phyloP scores from a whole-genome alignment of 1,139 yeast genomes.

The Yamadazyma buinensis region DNA sequence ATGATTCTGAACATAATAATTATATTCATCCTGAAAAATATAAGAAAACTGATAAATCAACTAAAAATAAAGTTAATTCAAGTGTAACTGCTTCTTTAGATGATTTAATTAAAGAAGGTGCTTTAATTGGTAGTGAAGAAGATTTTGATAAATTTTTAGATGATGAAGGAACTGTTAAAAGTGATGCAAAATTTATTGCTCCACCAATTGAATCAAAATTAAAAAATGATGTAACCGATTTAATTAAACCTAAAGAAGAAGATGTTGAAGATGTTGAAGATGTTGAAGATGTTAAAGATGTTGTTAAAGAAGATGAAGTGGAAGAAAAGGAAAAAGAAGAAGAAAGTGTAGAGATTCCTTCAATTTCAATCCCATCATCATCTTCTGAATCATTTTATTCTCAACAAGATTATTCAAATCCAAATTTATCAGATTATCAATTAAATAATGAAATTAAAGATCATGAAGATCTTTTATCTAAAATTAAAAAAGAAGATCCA shows the following conservation, averaged over 20 bases:
- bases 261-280: not conserved
- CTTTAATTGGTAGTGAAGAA: slow-evolving; percentile 54
- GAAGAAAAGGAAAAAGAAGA: not conserved
- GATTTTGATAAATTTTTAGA: slow-evolving; percentile 52
- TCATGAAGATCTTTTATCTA: slow-evolving; percentile 34
- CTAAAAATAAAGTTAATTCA: slow-evolving; percentile 11
- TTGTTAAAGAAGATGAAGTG: slow-evolving; percentile 1
- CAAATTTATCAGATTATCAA: slow-evolving; percentile 46
- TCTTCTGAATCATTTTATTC: slow-evolving; percentile 6
- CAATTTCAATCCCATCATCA: not conserved
- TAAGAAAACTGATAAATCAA: slow-evolving; percentile 12
- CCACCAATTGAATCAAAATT: slow-evolving; percentile 11
- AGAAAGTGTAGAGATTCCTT: slow-evolving; percentile 1
- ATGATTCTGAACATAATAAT: slow-evolving; percentile 44
- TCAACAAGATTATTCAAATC: slow-evolving; percentile 24
- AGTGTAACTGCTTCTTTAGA: slow-evolving; percentile 47
- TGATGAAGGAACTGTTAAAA: slow-evolving; percentile 48
- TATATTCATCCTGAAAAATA: slow-evolving; percentile 48
- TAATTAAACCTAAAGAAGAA: not conserved
- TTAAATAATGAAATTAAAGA: slow-evolving; percentile 37
- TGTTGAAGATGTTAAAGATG: not conserved
- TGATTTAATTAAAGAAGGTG: slow-evolving; percentile 59
- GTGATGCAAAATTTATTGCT: slow-evolving; percentile 32
- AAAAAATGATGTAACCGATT: slow-evolving; percentile 4
- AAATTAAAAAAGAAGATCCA: slow-evolving; percentile 37